Evolutionary conservation across 106 monocot genomes (phyloP).

Genomic region (Dendrobium catenatum): DNA sequence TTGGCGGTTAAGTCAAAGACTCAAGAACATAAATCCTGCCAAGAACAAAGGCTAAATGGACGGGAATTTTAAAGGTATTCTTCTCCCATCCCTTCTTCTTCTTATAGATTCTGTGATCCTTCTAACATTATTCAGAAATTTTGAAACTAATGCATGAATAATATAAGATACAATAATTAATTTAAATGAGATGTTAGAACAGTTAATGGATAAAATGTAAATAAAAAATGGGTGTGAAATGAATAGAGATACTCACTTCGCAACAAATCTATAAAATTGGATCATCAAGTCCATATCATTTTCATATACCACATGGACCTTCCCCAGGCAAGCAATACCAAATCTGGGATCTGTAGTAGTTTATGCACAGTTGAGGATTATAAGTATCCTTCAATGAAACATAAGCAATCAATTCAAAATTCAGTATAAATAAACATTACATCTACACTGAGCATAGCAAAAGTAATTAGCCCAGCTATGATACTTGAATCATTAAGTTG

Average conservation of each 20-base stretch:
- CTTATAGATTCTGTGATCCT: too few relatives aligned
- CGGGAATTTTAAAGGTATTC: too few relatives aligned
- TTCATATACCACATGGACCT: slow-evolving; percentile 68
- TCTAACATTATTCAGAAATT: neutral
- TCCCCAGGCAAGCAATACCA: slow-evolving; percentile 87
- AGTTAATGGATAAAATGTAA: neutral
- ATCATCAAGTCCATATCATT: slow-evolving; percentile 73
- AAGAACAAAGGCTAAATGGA: too few relatives aligned
- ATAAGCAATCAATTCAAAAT: neutral
- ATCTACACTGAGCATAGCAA: neutral
- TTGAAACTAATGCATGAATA: neutral
- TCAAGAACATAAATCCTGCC: too few relatives aligned
- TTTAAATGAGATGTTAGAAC: neutral
- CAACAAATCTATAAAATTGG: slow-evolving; percentile 56
- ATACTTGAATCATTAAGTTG: neutral
- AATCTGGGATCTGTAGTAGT: slow-evolving; percentile 64
- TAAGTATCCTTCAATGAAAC: neutral
- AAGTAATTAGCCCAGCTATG: neutral
- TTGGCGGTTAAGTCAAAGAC: too few relatives aligned
- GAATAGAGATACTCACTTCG: slow-evolving; percentile 33
- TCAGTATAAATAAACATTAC: neutral
- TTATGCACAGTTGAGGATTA: neutral
- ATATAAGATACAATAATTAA: neutral
- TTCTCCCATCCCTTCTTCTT: too few relatives aligned
- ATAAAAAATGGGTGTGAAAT: neutral